Evolutionary conservation across 1,284 basidiomycete genomes (phyloP).

Genomic region (Kwoniella shivajii): DNA sequence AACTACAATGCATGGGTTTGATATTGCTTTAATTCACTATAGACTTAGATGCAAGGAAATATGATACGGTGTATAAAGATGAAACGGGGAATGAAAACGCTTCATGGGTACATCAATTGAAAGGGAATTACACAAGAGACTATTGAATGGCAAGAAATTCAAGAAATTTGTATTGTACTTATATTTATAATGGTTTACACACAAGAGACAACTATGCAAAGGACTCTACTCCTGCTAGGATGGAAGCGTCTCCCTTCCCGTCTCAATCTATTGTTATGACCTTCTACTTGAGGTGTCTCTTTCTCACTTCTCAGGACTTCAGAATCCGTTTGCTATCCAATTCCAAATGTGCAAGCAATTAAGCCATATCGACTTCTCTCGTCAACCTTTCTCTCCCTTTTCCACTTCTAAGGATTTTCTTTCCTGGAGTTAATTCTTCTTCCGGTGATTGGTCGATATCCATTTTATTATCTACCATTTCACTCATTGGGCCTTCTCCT

Average conservation of each 20-base stretch:
- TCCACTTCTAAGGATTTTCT: constrained; percentile 9
- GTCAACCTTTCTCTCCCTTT: constrained; percentile 22
- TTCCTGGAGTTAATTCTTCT: constrained; percentile 36
- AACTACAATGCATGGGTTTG: too few species aligned
- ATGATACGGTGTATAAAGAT: too few species aligned
- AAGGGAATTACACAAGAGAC: too few species aligned
- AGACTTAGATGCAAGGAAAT: too few species aligned
- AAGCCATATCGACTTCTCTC: constrained; percentile 18
- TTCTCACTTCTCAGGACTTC: too few species aligned
- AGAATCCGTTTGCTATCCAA: too few species aligned
- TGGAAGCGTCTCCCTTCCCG: not conserved
- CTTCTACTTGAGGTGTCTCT: too few species aligned
- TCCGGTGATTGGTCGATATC: constrained; percentile 5
- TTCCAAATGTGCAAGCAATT: too few species aligned
- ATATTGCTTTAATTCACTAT: too few species aligned
- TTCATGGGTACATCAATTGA: too few species aligned
- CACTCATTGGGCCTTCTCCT: too few species aligned
- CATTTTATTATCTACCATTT: not conserved
- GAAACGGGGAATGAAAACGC: too few species aligned
- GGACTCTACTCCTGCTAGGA: not conserved
- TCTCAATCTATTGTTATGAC: not conserved
- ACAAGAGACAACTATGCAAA: not conserved
- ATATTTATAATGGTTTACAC: not conserved
- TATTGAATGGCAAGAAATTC: not conserved
- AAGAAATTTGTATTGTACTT: not conserved